A percentile compares a stretch with the other conserved stretches of the same genome.
Conservation (phyloP, 1,284 basidiomycete species). For the Naganishia liquefaciens region DNA sequence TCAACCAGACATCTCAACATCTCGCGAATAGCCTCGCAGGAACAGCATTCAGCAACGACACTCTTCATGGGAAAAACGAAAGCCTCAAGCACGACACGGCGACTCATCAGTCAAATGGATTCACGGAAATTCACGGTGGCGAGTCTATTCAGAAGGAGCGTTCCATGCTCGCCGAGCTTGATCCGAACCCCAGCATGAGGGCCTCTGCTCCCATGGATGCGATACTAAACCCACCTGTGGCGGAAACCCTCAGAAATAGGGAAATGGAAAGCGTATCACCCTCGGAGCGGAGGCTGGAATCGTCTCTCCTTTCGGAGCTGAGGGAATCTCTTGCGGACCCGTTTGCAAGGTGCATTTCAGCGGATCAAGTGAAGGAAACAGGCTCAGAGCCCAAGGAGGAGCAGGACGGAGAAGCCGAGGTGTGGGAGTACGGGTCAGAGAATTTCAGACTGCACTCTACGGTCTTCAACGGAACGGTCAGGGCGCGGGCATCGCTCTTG, state of each 20-base stretch:
- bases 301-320: conserved; percentile 10
- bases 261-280: conserved; percentile 20
- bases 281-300: conserved; percentile 11
- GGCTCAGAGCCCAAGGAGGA: conserved; percentile 13
- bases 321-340: conserved; percentile 11
- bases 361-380: not conserved
- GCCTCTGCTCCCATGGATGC: conserved; percentile 27
- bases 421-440: conserved; percentile 26
- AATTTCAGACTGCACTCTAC: conserved; percentile 62
- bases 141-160: conserved; percentile 4
- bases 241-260: conserved; percentile 1
- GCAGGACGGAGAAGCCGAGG: conserved; percentile 26
- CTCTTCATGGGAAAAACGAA: not conserved
- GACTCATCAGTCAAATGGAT: not conserved
- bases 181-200: conserved; percentile 26
- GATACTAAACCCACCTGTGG: conserved; percentile 14
- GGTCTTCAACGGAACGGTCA: conserved; percentile 77
- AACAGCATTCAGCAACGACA: not conserved
- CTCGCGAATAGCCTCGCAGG: not conserved
- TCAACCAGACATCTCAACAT: conserved; percentile 12
- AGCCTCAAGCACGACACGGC: not conserved
- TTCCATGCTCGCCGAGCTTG: conserved; percentile 29
- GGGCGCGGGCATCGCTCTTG: conserved; percentile 62
- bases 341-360: conserved; percentile 11
- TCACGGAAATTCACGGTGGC: conserved; percentile 13